phyloP scores from a whole-genome alignment of 2,329 filamentous ascomycete species.

The Metarhizium robertsii region DNA sequence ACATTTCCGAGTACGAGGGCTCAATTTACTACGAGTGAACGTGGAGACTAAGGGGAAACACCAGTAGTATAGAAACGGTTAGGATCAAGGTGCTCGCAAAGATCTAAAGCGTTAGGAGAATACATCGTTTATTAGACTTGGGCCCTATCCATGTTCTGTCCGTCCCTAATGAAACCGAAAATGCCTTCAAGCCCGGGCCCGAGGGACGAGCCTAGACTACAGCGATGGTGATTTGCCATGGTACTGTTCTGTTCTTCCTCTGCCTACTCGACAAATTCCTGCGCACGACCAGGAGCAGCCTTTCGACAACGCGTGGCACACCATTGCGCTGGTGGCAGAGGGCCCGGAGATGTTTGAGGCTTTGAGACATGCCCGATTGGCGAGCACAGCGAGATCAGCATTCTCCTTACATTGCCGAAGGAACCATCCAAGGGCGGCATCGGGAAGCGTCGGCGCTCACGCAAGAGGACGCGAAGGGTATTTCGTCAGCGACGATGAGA shows the following conservation, averaged over 20 bases:
- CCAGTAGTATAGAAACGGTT: conserved; percentile 13
- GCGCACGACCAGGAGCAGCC: conserved; percentile 8
- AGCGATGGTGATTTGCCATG: conserved; percentile 11
- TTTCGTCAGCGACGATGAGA: too few species aligned
- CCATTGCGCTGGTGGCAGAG: conserved; percentile 8
- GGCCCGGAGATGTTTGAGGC: conserved; percentile 5
- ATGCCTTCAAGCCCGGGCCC: conserved; percentile 9
- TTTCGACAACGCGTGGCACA: conserved; percentile 9
- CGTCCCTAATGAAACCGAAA: conserved; percentile 13
- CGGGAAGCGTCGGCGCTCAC: too few species aligned
- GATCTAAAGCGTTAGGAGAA: conserved; percentile 13
- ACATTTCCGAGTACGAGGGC: conserved; percentile 10
- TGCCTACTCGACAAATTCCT: conserved; percentile 6
- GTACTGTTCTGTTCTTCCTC: conserved; percentile 11
- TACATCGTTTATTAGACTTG: conserved; percentile 14
- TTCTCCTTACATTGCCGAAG: too few species aligned
- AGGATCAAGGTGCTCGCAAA: conserved; percentile 7
- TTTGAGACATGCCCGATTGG: conserved; percentile 6
- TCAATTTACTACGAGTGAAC: conserved; percentile 11
- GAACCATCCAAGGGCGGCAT: too few species aligned
- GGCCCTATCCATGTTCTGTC: conserved; percentile 14
- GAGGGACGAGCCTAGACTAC: conserved; percentile 10
- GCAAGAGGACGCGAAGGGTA: too few species aligned
- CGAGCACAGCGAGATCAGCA: too few species aligned
- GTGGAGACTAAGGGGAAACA: conserved; percentile 11